Conservation (phyloP, 495 filamentous ascomycete genomes). For the Venustampulla echinocandica region DNA sequence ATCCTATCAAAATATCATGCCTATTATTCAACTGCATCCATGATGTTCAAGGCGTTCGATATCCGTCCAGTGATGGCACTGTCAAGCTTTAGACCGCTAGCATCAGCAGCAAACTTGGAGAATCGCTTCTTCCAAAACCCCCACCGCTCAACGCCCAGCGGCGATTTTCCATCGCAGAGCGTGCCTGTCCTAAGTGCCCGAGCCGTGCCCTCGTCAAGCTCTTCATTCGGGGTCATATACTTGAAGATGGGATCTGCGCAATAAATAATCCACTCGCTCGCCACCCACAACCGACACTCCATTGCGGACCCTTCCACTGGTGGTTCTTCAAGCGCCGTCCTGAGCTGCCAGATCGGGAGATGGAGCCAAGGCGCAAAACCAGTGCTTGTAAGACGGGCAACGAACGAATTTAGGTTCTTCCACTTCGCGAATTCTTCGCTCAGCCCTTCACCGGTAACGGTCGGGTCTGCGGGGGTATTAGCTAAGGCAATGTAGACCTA, state of each 20-base stretch:
- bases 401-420: conserved; percentile 5
- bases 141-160: neutral
- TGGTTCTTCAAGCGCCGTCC: conserved; percentile 4
- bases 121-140: conserved; percentile 6
- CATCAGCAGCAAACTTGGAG: conserved; percentile 1
- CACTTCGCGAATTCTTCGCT: neutral
- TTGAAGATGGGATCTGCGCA: conserved; percentile 5
- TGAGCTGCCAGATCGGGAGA: conserved; percentile 6
- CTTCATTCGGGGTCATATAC: no score
- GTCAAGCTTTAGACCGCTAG: conserved; percentile 1
- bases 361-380: conserved; percentile 1
- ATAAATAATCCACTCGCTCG: conserved; percentile 2
- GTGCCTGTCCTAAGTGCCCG: neutral
- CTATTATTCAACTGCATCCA: neutral
- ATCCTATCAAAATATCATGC: neutral
- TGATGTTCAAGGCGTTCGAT: conserved; percentile 1
- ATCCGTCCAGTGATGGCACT: neutral
- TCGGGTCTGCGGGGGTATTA: conserved; percentile 2
- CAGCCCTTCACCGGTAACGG: conserved; percentile 1
- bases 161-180: neutral
- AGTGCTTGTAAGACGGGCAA: conserved; percentile 3
- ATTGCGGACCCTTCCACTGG: conserved; percentile 2
- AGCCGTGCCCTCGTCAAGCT: conserved; percentile 4
- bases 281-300: conserved; percentile 2
- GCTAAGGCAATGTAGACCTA: neutral